Evolutionary conservation across 805 yeast species (phyloP).

Genomic region (Novakomyces olei): DNA sequence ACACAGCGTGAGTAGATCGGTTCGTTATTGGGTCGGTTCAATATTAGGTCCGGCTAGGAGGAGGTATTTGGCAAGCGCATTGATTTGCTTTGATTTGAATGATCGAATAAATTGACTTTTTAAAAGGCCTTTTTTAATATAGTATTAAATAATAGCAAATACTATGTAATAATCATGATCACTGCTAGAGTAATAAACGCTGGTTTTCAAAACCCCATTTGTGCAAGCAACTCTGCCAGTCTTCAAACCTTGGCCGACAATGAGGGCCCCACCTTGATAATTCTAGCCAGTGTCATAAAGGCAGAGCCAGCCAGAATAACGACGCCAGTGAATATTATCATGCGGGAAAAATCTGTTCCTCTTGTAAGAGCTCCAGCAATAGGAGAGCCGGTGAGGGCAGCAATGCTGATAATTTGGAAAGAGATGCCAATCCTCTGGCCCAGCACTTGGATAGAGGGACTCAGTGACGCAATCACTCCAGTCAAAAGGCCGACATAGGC

Average conservation of each 20-base stretch:
- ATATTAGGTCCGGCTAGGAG: too few relatives aligned
- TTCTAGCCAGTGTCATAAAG: not conserved
- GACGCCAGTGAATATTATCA: constrained; percentile 10
- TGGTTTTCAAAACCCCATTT: too few relatives aligned
- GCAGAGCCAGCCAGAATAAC: constrained; percentile 7
- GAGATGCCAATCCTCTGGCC: constrained; percentile 36
- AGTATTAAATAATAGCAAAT: too few relatives aligned
- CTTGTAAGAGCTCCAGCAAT: constrained; percentile 13
- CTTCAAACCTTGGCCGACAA: not conserved
- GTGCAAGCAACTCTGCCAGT: not conserved
- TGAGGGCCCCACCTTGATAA: not conserved
- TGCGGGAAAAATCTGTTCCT: constrained; percentile 8
- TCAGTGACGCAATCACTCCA: constrained; percentile 14
- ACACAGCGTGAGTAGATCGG: too few relatives aligned
- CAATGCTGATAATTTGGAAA: constrained; percentile 32
- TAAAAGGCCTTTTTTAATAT: too few relatives aligned
- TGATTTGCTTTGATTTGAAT: too few relatives aligned
- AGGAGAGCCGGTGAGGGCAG: constrained; percentile 16
- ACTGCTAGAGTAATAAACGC: too few relatives aligned
- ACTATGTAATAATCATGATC: too few relatives aligned
- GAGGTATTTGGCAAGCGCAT: too few relatives aligned
- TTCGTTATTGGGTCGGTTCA: too few relatives aligned
- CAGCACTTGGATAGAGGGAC: constrained; percentile 12
- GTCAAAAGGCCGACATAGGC: constrained; percentile 16
- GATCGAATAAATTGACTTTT: too few relatives aligned